These are phyloP conservation scores for Juglanconis oblonga DNA, from an alignment of 2,329 filamentous ascomycete species.

Conservation along the genomic window DNA sequence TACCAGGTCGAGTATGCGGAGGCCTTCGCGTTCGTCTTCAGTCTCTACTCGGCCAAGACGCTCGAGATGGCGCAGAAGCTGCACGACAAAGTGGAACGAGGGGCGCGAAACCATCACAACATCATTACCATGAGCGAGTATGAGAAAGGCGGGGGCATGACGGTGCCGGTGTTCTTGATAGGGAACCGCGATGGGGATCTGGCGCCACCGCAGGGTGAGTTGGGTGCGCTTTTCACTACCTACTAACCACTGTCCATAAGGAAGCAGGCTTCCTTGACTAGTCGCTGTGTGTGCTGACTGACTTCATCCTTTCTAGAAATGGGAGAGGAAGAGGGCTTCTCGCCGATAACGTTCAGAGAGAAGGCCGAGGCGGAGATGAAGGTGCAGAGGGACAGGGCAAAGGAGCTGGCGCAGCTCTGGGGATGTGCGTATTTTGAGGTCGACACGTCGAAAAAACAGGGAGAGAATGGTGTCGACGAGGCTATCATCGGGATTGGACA, in stretches of 20 bases:
- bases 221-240: too few relatives aligned
- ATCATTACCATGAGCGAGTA: slow-evolving; percentile 19
- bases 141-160: slow-evolving; percentile 12
- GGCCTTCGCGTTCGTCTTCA: slow-evolving; percentile 19
- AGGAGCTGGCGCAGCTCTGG: slow-evolving; percentile 15
- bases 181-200: slow-evolving; percentile 18
- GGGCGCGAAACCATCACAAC: slow-evolving; percentile 19
- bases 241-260: too few relatives aligned
- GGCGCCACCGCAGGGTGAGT: slow-evolving; percentile 19
- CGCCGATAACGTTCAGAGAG: slow-evolving; percentile 12
- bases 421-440: slow-evolving; percentile 18
- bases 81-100: slow-evolving; percentile 15
- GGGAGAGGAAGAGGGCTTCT: slow-evolving; percentile 13
- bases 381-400: slow-evolving; percentile 15
- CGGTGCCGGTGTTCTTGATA: slow-evolving; percentile 17
- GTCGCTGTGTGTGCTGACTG: background rate
- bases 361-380: slow-evolving; percentile 18
- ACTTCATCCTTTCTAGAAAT: slow-evolving; percentile 4
- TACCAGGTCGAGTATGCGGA: slow-evolving; percentile 20
- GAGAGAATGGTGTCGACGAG: slow-evolving; percentile 17
- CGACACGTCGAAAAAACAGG: slow-evolving; percentile 14
- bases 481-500: slow-evolving; percentile 16
- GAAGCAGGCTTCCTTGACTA: background rate
- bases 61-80: slow-evolving; percentile 17
- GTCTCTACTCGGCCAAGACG: slow-evolving; percentile 16